Base-by-base conservation (phyloP, 345 rosid species). In the Brassica incana region DNA sequence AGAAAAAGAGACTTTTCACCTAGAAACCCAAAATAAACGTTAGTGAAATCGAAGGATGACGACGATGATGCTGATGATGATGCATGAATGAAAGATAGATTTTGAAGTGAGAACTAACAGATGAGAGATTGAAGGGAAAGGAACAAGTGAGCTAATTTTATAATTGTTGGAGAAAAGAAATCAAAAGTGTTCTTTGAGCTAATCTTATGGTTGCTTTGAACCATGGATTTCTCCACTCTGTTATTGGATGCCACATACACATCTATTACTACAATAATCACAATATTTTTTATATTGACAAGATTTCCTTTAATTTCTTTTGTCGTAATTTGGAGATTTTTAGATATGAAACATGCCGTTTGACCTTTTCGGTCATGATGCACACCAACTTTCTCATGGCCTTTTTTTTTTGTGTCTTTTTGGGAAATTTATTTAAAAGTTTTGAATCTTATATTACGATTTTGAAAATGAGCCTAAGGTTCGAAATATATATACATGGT, bases 1-100 rank as follows among this genome's bases (percentile, higher is more conserved):
- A 64, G 77, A 71, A 32, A 78, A 88, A 84, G 78, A 67, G 97
- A 91, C 97, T 68, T 71, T 73, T 77, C 78, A 95, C 92, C 95
- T 5, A 87, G 14, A 70, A 71, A 50, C 73, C 77, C 71, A 33
- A 27, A 56, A 54, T 60, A 67, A 65, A 66, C 78, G 78, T 48
- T 82, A 18, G 78, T 78, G 83, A 79, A 43, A 71, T 38, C 74
- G 81, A 74, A 65, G 40, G 50, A 59, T 33, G 50, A 62, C 9
- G 76, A 45, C 16, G 71, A 71, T 72, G 67, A 73, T 8, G 67
- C 29, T 69, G 52, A 58, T 40, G 73, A 76, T 59, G 54, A 73
- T 67, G 64, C 45, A 74, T 79, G 74, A 67, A 58, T 69, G 80
- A 66, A 14, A 76, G 78, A 72, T 75, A 74, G 90, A 87, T 84